Base-by-base conservation (phyloP, 768 basidiomycete species). In the Suillus brevipes region DNA sequence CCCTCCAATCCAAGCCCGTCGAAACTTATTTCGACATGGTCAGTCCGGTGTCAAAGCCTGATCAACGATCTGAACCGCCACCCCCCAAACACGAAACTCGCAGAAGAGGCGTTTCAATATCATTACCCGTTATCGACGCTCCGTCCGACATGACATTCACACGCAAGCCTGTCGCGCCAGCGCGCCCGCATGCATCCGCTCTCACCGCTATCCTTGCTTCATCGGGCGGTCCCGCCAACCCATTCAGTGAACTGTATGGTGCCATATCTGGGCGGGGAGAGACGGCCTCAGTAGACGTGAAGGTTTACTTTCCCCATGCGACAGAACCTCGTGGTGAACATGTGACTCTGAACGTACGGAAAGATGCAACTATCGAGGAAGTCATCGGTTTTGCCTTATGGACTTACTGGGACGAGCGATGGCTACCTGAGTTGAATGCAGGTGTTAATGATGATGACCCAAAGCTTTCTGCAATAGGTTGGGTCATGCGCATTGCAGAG, bases 401-500 rank as follows among this genome's bases (percentile, higher is more conserved):
- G 89, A 89, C 77, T n/a, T 98, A 95, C 70, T 96, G 93, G 89
- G 96, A 98, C 72, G 89, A 93, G 69, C 88, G 86, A 0, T 88
- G 93, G 84, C 71, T 87, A 47, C 95, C 95, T 2, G 87, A 86
- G 70, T 75, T 97, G 23, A 88, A 92, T 66, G 89, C 90, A 60
- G 89, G 82, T 25, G 67, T 88, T 60, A 80, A 74, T 42, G 86
- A 87, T 66, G 84, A 87, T 34, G 89, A 92, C 67, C 83, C 85
- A 40, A 87, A 84, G 70, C 79, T 94, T 57, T 90, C 88, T 53
- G 91, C 93, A 0, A 82, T 92, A 4, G 95, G 94, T 1, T 99
- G 97, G 97, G 89, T 94, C 45, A 75, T 99, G 78, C 82, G 94
- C 65, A 95, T 99, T 62, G 92, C 95, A 1, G 97, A 99, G 71